Conservation (phyloP, 106 monocot species). For the Dendrobium officinale region DNA sequence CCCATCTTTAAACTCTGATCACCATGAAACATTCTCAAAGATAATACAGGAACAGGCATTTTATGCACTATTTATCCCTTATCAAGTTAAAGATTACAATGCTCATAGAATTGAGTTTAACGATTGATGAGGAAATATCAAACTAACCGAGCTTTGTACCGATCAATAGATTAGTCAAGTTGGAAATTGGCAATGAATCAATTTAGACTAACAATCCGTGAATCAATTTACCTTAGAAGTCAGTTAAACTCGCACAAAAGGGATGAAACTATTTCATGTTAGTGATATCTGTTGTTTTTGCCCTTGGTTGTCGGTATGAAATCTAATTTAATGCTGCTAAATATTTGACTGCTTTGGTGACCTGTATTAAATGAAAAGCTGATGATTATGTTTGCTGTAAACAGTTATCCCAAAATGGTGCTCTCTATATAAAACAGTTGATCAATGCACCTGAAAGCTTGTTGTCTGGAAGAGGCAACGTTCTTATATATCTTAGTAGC, state of each 20-base stretch:
- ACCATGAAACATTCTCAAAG: too few relatives aligned
- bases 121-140: too few relatives aligned
- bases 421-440: constrained; percentile 36
- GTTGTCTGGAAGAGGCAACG: constrained; percentile 42
- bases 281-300: neutral
- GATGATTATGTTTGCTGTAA: constrained; percentile 3
- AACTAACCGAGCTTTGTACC: too few relatives aligned
- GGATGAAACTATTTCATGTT: neutral
- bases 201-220: neutral
- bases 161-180: too few relatives aligned
- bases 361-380: neutral
- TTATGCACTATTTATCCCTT: too few relatives aligned
- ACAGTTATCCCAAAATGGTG: constrained; percentile 41
- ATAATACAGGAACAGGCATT: too few relatives aligned
- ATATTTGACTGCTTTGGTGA: neutral
- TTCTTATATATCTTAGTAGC: constrained; percentile 50
- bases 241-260: neutral
- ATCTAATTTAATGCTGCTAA: neutral
- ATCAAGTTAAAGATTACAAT: too few relatives aligned
- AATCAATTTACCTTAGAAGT: neutral
- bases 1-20: too few relatives aligned
- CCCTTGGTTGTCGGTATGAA: neutral
- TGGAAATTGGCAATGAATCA: too few relatives aligned
- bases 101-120: too few relatives aligned
- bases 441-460: constrained; percentile 46